These are phyloP conservation scores for Dysphania ambrosioides DNA, from an alignment of 148 eudicot genomes.

Conservation along the genomic window DNA sequence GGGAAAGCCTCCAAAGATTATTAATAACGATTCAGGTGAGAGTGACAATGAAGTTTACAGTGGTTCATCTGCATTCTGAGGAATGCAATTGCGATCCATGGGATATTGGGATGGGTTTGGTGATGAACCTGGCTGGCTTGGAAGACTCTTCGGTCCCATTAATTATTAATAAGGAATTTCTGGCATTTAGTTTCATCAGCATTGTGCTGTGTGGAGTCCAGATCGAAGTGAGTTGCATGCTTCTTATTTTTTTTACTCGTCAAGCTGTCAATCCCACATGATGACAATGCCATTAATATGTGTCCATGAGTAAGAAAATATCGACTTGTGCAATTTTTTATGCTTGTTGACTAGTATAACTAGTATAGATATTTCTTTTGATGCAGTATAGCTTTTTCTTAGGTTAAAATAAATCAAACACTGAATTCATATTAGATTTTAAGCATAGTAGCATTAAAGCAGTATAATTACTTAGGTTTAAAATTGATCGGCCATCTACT, in stretches of 20 bases:
- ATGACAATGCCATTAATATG: background rate
- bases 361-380: background rate
- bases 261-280: slow-evolving; percentile 12
- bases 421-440: too few relatives aligned
- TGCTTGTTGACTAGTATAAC: background rate
- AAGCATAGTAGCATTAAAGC: too few relatives aligned
- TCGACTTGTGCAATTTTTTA: background rate
- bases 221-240: slow-evolving; percentile 64
- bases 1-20: slow-evolving; percentile 92
- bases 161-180: slow-evolving; percentile 94
- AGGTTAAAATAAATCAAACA: too few relatives aligned
- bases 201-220: slow-evolving; percentile 99
- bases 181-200: slow-evolving; percentile 96
- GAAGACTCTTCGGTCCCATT: slow-evolving; percentile 83
- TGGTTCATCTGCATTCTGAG: slow-evolving; percentile 83
- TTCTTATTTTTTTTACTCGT: slow-evolving; percentile 18
- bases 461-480: background rate
- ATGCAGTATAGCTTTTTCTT: too few relatives aligned
- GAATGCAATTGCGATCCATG: slow-evolving; percentile 70
- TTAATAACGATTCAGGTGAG: slow-evolving; percentile 56
- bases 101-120: slow-evolving; percentile 99
- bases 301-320: background rate
- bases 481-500: background rate
- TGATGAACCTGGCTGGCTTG: slow-evolving; percentile 94
- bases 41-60: slow-evolving; percentile 86